Evolutionary conservation across 495 filamentous ascomycete genomes (phyloP).

Genomic region (Lasiosphaeris hirsuta): DNA sequence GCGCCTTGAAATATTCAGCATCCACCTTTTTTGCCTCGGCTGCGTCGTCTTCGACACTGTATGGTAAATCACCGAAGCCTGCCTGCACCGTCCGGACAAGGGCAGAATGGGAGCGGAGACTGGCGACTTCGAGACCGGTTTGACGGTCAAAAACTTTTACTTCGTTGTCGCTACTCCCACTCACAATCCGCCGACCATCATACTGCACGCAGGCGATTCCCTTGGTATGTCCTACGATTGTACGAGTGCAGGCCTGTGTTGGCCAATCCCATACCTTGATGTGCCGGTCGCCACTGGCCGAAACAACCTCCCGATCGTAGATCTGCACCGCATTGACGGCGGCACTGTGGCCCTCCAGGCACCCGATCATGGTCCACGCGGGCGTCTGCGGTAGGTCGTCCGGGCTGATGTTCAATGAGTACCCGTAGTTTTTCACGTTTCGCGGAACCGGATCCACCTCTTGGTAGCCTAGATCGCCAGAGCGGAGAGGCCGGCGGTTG

Average conservation of each 20-base stretch:
- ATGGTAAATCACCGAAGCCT: slow-evolving; percentile 84
- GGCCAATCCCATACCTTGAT: slow-evolving; percentile 93
- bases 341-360: slow-evolving; percentile 75
- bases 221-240: slow-evolving; percentile 82
- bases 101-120: slow-evolving; percentile 71
- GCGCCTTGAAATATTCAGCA: slow-evolving; percentile 65
- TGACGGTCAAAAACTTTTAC: slow-evolving; percentile 89
- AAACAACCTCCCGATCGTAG: slow-evolving; percentile 80
- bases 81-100: slow-evolving; percentile 94
- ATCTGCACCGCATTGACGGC: slow-evolving; percentile 97
- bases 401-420: slow-evolving; percentile 35
- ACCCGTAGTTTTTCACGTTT: slow-evolving; percentile 45
- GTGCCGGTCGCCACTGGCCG: slow-evolving; percentile 85
- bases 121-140: slow-evolving; percentile 83
- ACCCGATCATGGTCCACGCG: slow-evolving; percentile 74
- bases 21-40: slow-evolving; percentile 72
- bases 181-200: slow-evolving; percentile 94
- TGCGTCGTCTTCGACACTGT: slow-evolving; percentile 66
- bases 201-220: slow-evolving; percentile 98
- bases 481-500: slow-evolving; percentile 69
- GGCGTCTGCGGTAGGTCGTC: slow-evolving; percentile 47
- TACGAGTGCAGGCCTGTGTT: slow-evolving; percentile 68
- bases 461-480: slow-evolving; percentile 64
- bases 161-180: slow-evolving; percentile 90
- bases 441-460: slow-evolving; percentile 54